Percentiles rank a stretch among this genome's conserved stretches.
These are phyloP conservation scores for Trichoderma atroviride DNA, from an alignment of 2,329 filamentous ascomycete species.

Conservation along the genomic window DNA sequence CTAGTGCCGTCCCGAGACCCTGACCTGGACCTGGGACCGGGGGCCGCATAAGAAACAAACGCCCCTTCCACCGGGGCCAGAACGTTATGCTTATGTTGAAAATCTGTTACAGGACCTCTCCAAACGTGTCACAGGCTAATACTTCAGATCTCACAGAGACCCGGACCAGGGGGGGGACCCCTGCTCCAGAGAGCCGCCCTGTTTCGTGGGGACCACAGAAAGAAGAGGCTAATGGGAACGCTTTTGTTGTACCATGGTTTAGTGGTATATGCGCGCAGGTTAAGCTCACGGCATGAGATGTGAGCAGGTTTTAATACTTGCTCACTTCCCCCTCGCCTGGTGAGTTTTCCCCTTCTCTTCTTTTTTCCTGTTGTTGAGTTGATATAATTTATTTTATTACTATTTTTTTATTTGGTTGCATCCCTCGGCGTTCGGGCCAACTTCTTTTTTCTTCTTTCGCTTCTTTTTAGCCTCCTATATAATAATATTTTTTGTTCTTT, in stretches of 20 bases:
- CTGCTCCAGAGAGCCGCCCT: conserved; percentile 28
- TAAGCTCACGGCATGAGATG: conserved; percentile 9
- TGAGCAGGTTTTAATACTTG: conserved; percentile 25
- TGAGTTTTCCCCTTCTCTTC: not conserved
- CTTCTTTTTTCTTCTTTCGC: not conserved
- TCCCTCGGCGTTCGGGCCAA: conserved; percentile 1
- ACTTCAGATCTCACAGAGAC: conserved; percentile 32
- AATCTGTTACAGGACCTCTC: conserved; percentile 29
- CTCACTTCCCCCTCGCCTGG: conserved; percentile 8
- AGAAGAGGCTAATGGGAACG: not conserved
- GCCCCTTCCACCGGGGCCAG: conserved; percentile 24
- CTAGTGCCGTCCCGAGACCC: conserved; percentile 13
- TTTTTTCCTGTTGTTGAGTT: not conserved
- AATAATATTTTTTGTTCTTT: conserved; percentile 36
- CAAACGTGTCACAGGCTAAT: conserved; percentile 34
- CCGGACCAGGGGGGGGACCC: conserved; percentile 5
- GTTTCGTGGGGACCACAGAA: conserved; percentile 30
- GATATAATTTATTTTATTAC: not conserved
- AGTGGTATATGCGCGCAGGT: conserved; percentile 2
- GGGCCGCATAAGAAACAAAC: conserved; percentile 15
- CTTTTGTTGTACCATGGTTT: conserved; percentile 31
- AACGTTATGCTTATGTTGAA: conserved; percentile 31
- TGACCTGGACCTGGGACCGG: not conserved
- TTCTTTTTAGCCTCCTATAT: conserved; percentile 29
- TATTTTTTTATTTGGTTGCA: not conserved